Conservation (phyloP, 257 asterid genomes). For the Solanum chilense region DNA sequence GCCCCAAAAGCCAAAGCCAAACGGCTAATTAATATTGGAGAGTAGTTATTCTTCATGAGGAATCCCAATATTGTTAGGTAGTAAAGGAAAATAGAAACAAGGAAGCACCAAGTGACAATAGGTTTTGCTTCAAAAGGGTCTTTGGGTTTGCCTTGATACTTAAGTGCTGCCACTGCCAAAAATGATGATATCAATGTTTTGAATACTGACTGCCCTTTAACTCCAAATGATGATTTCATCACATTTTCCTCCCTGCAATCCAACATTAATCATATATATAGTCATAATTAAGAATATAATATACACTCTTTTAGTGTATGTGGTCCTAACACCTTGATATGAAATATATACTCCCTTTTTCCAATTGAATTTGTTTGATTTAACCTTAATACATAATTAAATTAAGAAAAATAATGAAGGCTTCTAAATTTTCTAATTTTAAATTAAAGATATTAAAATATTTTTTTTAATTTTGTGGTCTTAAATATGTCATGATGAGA, state of each 20-base stretch:
- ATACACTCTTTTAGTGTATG: too few species aligned
- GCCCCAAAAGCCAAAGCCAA: not conserved
- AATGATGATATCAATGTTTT: not conserved
- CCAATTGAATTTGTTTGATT: too few species aligned
- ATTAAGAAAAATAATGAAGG: too few species aligned
- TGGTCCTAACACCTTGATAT: too few species aligned
- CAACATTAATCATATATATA: not conserved
- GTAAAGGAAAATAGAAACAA: not conserved
- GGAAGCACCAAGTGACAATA: not conserved
- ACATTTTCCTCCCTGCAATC: not conserved
- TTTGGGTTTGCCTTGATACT: not conserved
- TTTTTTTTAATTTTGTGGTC: too few species aligned
- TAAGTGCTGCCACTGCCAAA: not conserved
- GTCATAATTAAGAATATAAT: too few species aligned
- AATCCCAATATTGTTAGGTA: not conserved
- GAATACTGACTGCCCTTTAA: not conserved
- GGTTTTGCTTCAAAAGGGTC: not conserved
- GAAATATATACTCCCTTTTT: too few species aligned
- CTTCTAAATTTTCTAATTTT: too few species aligned
- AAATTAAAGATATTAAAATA: too few species aligned
- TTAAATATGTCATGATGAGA: too few species aligned
- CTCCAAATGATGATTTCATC: not conserved
- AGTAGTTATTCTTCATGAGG: not conserved
- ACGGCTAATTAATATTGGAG: not conserved
- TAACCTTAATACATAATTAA: too few species aligned